Conservation (phyloP, 2,329 filamentous ascomycete species). For the Penicillium sp. region DNA sequence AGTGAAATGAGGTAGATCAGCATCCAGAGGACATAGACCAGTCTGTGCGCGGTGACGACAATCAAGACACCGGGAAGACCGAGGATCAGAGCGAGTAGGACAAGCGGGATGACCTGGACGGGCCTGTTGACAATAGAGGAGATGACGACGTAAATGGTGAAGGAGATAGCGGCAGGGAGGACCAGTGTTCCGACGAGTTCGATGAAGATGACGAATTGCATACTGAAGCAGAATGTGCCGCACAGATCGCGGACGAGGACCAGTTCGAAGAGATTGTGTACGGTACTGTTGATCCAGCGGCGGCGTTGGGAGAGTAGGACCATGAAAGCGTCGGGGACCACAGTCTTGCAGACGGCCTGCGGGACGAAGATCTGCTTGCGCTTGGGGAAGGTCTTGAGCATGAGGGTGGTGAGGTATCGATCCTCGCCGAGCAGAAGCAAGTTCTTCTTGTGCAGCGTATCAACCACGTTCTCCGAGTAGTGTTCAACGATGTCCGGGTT, state of each 20-base stretch:
- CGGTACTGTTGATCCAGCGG: conserved; percentile 98
- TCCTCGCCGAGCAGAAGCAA: conserved; percentile 88
- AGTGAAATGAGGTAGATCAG: conserved; percentile 89
- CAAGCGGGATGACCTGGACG: conserved; percentile 84
- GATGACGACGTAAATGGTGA: conserved; percentile 93
- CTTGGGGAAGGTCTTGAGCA: conserved; percentile 98
- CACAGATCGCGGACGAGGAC: conserved; percentile 93
- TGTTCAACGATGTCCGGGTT: conserved; percentile 99
- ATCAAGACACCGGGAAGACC: conserved; percentile 92
- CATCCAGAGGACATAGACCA: conserved; percentile 96
- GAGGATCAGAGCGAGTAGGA: conserved; percentile 85
- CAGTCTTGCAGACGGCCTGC: conserved; percentile 98
- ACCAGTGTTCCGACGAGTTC: conserved; percentile 94
- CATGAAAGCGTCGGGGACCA: conserved; percentile 88
- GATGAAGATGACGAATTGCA: conserved; percentile 98
- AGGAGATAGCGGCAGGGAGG: conserved; percentile 91
- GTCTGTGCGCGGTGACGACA: conserved; percentile 87
- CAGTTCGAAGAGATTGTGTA: conserved; percentile 98
- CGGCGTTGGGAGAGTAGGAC: conserved; percentile 92
- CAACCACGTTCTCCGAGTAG: conserved; percentile 98
- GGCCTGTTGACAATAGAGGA: conserved; percentile 77
- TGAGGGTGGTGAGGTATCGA: conserved; percentile 92
- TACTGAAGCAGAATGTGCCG: conserved; percentile 99
- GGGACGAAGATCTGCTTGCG: conserved; percentile 98
- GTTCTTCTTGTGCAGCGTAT: conserved; percentile 98